Evolutionary conservation across 495 filamentous ascomycete genomes (phyloP).

Genomic region (Antarctomyces pellizariae): DNA sequence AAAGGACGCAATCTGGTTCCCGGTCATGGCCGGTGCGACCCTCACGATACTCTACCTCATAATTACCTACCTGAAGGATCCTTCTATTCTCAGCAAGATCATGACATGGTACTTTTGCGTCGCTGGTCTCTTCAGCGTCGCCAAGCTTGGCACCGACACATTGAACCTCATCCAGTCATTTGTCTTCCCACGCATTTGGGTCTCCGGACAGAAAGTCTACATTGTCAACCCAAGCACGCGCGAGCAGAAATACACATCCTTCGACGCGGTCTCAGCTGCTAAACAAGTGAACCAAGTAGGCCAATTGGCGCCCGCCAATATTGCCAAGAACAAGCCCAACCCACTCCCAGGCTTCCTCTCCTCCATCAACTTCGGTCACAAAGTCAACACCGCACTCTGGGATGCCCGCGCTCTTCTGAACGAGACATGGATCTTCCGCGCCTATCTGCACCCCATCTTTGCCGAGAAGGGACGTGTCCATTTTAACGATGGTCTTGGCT

Average conservation of each 20-base stretch:
- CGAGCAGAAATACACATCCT: no score
- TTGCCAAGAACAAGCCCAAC: slow-evolving; percentile 15
- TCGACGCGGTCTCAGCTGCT: slow-evolving; percentile 1
- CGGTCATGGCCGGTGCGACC: slow-evolving; percentile 49
- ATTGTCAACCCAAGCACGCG: slow-evolving; percentile 21
- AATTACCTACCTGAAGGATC: slow-evolving; percentile 72
- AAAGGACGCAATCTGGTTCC: slow-evolving; percentile 70
- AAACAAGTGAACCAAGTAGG: no score
- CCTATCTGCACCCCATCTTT: slow-evolving; percentile 16
- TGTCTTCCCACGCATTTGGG: slow-evolving; percentile 46
- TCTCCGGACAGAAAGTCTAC: slow-evolving; percentile 19
- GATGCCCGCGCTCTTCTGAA: slow-evolving; percentile 19
- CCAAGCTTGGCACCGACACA: slow-evolving; percentile 41
- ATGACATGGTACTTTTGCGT: slow-evolving; percentile 66
- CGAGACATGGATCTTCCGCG: slow-evolving; percentile 23
- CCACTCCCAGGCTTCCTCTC: slow-evolving; percentile 23
- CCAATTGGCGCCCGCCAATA: slow-evolving; percentile 5
- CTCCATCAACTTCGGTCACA: slow-evolving; percentile 9
- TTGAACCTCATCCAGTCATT: slow-evolving; percentile 40
- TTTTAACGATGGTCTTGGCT: slow-evolving; percentile 28
- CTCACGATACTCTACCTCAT: slow-evolving; percentile 67
- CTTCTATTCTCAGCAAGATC: slow-evolving; percentile 59
- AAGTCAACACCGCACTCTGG: slow-evolving; percentile 16
- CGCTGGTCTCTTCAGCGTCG: slow-evolving; percentile 53
- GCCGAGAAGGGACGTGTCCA: slow-evolving; percentile 4